Evolutionary conservation across 768 basidiomycete genomes (phyloP).

Genomic region (Suillus placidus): DNA sequence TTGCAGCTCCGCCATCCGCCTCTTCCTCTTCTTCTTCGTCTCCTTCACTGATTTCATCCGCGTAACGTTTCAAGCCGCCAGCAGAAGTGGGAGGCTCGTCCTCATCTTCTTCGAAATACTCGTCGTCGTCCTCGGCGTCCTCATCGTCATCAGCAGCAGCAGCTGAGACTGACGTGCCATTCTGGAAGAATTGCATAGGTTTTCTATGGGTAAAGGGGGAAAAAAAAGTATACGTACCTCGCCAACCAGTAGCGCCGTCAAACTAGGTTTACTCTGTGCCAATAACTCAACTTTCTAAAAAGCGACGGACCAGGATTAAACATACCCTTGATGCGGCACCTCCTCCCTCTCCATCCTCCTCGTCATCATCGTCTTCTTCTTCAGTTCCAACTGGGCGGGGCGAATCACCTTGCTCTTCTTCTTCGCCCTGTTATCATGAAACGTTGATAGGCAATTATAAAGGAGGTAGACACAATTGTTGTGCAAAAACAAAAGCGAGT

Average conservation of each 20-base stretch:
- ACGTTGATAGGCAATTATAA: background rate
- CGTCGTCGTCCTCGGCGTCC: conserved; percentile 22
- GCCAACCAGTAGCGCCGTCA: conserved; percentile 28
- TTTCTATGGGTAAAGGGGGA: background rate
- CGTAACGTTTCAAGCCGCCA: conserved; percentile 29
- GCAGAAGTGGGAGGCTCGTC: conserved; percentile 7
- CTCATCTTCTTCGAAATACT: conserved; percentile 26
- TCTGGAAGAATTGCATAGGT: conserved; percentile 7
- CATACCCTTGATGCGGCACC: conserved; percentile 16
- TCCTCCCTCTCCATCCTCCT: conserved; percentile 19
- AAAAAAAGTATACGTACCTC: conserved; percentile 16
- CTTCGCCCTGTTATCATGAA: conserved; percentile 21
- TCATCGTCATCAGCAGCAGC: conserved; percentile 4
- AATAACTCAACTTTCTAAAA: conserved; percentile 4
- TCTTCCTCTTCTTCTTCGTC: conserved; percentile 17
- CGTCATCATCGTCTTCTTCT: conserved; percentile 23
- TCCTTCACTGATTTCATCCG: conserved; percentile 23
- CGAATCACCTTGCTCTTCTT: conserved; percentile 9
- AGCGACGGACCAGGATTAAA: background rate
- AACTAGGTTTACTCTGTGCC: conserved; percentile 16
- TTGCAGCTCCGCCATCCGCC: conserved; percentile 12
- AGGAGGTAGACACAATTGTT: background rate
- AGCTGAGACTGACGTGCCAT: conserved; percentile 15
- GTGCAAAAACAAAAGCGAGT: background rate
- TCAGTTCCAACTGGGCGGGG: conserved; percentile 4